A percentile compares a stretch with the other conserved stretches of the same genome.
These are phyloP conservation scores for Vigna nakashimae DNA, from an alignment of 306 rosid species.

Conservation along the genomic window DNA sequence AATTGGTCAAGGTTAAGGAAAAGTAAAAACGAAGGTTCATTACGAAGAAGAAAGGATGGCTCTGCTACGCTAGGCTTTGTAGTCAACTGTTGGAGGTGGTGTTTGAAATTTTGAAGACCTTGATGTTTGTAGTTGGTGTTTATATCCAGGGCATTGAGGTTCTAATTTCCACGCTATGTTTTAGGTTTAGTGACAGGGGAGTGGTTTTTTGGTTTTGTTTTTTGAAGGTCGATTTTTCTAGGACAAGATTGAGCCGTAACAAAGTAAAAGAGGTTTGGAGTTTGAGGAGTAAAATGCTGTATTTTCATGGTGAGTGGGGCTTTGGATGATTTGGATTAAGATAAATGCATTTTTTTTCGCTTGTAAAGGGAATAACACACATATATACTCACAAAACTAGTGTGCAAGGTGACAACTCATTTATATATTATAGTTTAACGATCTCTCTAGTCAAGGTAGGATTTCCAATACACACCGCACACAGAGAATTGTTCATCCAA, in stretches of 20 bases:
- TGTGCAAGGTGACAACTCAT: too few relatives aligned
- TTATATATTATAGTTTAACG: too few relatives aligned
- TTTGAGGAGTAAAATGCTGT: conserved; percentile 5
- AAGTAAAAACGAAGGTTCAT: not conserved
- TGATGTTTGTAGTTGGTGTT: not conserved
- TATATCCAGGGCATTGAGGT: conserved; percentile 17
- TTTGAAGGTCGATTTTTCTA: conserved; percentile 16
- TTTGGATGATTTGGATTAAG: conserved; percentile 1
- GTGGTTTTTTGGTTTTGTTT: conserved; percentile 15
- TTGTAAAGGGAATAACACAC: too few relatives aligned
- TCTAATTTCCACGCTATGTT: not conserved
- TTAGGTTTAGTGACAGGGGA: conserved; percentile 9
- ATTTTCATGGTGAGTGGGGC: not conserved
- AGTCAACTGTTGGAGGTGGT: conserved; percentile 27
- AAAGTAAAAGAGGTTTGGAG: conserved; percentile 3
- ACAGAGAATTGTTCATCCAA: too few relatives aligned
- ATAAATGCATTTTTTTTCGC: not conserved
- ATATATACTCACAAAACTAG: too few relatives aligned
- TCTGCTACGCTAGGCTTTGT: conserved; percentile 8
- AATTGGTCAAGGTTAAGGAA: conserved; percentile 24
- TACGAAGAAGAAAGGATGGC: not conserved
- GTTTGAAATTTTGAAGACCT: conserved; percentile 36
- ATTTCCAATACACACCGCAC: too few relatives aligned
- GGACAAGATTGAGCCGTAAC: conserved; percentile 1
- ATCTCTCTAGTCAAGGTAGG: too few relatives aligned